A percentile compares a stretch with the other conserved stretches of the same genome.
Evolutionary conservation across 371 early-diverging fungal species (phyloP).

Genomic region (Haplosporangium sp.): DNA sequence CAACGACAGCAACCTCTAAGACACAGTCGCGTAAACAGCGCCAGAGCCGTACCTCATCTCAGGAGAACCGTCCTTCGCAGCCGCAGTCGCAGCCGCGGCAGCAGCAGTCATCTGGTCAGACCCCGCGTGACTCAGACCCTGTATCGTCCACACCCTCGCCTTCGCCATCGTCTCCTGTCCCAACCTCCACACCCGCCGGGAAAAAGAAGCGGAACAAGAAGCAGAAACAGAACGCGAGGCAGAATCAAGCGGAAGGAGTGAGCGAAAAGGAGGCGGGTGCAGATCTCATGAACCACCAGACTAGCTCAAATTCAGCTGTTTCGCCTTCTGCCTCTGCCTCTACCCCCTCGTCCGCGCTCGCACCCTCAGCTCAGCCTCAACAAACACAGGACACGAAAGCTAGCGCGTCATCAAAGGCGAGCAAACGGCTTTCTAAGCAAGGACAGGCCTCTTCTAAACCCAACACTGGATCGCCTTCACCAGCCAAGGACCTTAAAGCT

Average conservation of each 20-base stretch:
- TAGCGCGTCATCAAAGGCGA: conserved; percentile 19
- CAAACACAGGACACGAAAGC: conserved; percentile 22
- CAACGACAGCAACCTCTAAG: conserved; percentile 5
- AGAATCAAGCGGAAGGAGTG: background rate
- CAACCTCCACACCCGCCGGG: conserved; percentile 8
- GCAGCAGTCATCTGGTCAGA: conserved; percentile 4
- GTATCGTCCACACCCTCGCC: conserved; percentile 37
- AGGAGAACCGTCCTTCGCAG: conserved; percentile 20
- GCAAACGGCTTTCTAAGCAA: conserved; percentile 40
- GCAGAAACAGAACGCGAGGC: conserved; percentile 23
- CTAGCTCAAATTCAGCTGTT: background rate
- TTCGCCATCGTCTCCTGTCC: conserved; percentile 20
- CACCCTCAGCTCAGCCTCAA: conserved; percentile 8
- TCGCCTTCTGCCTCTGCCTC: conserved; percentile 4
- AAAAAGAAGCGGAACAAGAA: conserved; percentile 44
- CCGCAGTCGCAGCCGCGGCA: background rate
- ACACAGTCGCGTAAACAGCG: conserved; percentile 25
- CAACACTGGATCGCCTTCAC: conserved; percentile 5
- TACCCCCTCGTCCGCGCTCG: conserved; percentile 2
- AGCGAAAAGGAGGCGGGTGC: too few relatives aligned
- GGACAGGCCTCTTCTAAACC: conserved; percentile 18
- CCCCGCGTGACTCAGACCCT: conserved; percentile 32
- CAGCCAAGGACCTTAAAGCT: conserved; percentile 18
- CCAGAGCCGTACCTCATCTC: conserved; percentile 15
- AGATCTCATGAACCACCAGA: background rate